phyloP scores from a whole-genome alignment of 2,329 filamentous ascomycete genomes.

The Hirsutella rhossiliensis region DNA sequence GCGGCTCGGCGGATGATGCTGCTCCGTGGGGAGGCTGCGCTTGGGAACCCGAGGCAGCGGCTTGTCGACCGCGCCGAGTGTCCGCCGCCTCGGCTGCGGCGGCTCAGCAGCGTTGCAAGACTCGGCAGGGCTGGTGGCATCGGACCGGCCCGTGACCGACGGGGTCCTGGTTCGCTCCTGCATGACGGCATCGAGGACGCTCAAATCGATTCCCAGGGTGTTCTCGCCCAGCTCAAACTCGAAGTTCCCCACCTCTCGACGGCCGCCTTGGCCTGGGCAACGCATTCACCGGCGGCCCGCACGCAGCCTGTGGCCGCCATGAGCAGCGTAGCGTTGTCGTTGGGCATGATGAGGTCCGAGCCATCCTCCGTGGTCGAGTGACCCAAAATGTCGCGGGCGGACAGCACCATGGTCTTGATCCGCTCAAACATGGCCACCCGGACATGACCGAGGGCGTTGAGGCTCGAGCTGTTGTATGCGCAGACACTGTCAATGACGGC shows the following conservation, averaged over 20 bases:
- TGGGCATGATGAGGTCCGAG: constrained; percentile 68
- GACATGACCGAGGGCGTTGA: constrained; percentile 53
- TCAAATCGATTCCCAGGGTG: constrained; percentile 43
- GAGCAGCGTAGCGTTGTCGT: constrained; percentile 65
- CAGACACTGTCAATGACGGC: constrained; percentile 73
- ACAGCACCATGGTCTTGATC: constrained; percentile 68
- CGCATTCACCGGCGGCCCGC: constrained; percentile 80
- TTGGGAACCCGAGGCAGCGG: constrained; percentile 55
- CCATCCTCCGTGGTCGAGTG: constrained; percentile 50
- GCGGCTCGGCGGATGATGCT: neutral
- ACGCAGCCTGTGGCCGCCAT: constrained; percentile 78
- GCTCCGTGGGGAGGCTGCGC: constrained; percentile 28
- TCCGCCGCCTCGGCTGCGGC: constrained; percentile 24
- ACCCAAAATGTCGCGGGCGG: constrained; percentile 67
- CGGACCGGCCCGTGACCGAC: constrained; percentile 21
- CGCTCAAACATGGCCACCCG: constrained; percentile 68
- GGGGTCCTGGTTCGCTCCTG: constrained; percentile 20
- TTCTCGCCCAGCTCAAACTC: constrained; percentile 62
- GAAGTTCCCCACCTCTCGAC: constrained; percentile 88
- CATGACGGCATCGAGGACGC: constrained; percentile 31
- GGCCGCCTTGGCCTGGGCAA: constrained; percentile 72
- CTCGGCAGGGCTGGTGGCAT: constrained; percentile 25
- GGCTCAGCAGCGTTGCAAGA: constrained; percentile 24
- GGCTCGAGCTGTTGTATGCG: constrained; percentile 59
- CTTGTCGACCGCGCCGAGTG: constrained; percentile 45